Conservation (phyloP, 208 protist species). For the Leishmania aethiopica region DNA sequence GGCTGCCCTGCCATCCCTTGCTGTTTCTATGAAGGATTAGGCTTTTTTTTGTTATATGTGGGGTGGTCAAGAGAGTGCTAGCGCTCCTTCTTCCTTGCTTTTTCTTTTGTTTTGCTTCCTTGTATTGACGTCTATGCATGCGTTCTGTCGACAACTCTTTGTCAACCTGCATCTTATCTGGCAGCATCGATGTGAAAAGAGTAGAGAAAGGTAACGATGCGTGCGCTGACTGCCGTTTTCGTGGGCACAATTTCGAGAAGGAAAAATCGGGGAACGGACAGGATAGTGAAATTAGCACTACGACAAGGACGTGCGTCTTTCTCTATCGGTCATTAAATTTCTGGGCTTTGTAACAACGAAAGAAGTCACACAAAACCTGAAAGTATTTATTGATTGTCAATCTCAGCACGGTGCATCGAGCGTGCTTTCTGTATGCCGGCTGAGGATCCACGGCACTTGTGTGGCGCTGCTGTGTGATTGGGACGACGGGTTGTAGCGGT, state of each 20-base stretch:
- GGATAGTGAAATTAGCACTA: neutral
- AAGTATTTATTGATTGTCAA: neutral
- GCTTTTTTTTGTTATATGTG: neutral
- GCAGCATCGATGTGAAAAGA: neutral
- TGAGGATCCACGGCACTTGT: neutral
- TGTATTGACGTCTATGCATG: neutral
- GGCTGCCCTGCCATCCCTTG: neutral
- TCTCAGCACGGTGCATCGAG: too few species aligned
- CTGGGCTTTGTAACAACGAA: neutral
- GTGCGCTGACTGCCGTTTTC: neutral
- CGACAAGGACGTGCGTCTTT: neutral
- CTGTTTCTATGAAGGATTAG: neutral
- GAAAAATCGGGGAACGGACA: too few species aligned
- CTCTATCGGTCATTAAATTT: neutral
- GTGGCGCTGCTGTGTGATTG: neutral
- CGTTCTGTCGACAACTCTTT: neutral
- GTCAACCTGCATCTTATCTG: neutral
- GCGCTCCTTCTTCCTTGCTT: constrained; percentile 13
- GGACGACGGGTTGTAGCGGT: neutral
- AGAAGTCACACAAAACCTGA: neutral
- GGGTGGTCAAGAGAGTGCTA: neutral
- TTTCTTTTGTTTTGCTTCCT: constrained; percentile 21
- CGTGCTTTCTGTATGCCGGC: neutral
- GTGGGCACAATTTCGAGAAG: neutral
- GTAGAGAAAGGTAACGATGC: neutral